Evolutionary conservation across 192 early-diverging fungal species (phyloP).

Genomic region (Linnemannia exigua): DNA sequence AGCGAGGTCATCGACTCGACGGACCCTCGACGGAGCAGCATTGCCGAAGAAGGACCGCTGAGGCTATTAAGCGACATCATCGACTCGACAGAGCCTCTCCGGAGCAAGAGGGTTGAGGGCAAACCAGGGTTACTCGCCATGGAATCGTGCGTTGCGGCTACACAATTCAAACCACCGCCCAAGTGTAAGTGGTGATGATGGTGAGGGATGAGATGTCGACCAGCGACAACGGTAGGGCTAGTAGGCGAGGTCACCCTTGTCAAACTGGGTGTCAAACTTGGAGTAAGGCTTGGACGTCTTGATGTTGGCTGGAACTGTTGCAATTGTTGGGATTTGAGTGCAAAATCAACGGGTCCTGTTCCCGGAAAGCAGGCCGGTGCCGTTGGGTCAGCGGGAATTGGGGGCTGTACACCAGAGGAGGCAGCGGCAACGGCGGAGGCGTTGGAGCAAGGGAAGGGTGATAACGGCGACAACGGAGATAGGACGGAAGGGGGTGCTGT

Average conservation of each 20-base stretch:
- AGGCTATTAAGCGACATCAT: background rate
- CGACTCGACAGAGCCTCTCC: background rate
- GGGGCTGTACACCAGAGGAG: background rate
- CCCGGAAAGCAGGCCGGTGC: slow-evolving; percentile 48
- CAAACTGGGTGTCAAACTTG: background rate
- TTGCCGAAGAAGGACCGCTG: no score
- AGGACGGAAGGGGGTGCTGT: background rate
- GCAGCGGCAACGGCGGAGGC: background rate
- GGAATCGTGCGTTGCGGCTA: background rate
- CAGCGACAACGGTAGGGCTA: background rate
- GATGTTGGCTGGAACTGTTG: slow-evolving; percentile 24
- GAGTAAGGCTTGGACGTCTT: background rate
- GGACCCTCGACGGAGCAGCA: background rate
- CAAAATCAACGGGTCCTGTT: slow-evolving; percentile 23
- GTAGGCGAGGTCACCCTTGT: background rate
- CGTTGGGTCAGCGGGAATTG: background rate
- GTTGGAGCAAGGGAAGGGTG: slow-evolving; percentile 1
- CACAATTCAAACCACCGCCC: background rate
- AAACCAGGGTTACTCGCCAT: background rate
- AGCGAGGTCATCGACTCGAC: slow-evolving; percentile 2
- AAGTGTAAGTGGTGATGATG: slow-evolving; percentile 15
- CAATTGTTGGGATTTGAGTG: slow-evolving; percentile 31
- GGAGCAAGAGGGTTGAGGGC: background rate
- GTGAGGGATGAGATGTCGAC: slow-evolving; percentile 38
- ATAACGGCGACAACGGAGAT: background rate